A percentile compares a stretch with the other conserved stretches of the same genome.
Conservation (phyloP, 352 stramenopile species). For the Thraustochytrium aureum region DNA sequence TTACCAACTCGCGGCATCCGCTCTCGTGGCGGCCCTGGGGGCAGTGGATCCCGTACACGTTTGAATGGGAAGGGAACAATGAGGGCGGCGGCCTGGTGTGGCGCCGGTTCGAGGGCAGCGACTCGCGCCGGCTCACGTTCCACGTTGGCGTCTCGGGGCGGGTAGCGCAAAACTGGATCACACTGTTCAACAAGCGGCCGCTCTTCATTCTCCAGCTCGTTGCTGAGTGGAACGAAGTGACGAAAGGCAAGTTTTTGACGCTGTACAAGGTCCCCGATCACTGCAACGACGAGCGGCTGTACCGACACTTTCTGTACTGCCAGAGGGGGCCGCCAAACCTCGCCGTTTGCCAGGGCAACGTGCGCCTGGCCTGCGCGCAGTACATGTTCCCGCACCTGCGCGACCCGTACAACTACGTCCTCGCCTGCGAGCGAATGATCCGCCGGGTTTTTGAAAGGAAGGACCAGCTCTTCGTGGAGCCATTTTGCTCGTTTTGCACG, state of each 20-base stretch:
- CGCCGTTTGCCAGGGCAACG: conserved; percentile 33
- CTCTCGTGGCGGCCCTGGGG: conserved; percentile 44
- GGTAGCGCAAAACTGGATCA: conserved; percentile 39
- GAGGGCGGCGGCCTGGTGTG: conserved; percentile 20
- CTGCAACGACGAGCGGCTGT: conserved; percentile 11
- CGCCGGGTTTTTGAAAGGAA: not conserved
- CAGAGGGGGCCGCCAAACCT: not conserved
- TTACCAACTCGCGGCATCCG: conserved; percentile 18
- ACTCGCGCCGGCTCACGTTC: conserved; percentile 26
- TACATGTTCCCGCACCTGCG: conserved; percentile 37
- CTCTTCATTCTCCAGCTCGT: conserved; percentile 43
- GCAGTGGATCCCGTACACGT: conserved; percentile 50
- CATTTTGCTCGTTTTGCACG: conserved; percentile 43
- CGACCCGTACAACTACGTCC: conserved; percentile 46
- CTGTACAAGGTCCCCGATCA: conserved; percentile 22
- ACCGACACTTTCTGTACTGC: conserved; percentile 45
- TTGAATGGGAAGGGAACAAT: conserved; percentile 38
- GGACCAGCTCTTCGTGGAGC: conserved; percentile 11
- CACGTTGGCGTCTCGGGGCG: conserved; percentile 52
- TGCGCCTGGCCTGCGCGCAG: conserved; percentile 32
- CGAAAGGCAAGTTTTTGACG: conserved; percentile 26
- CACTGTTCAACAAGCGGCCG: conserved; percentile 12
- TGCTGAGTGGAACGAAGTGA: conserved; percentile 34
- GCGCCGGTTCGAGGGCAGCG: conserved; percentile 35
- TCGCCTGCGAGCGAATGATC: conserved; percentile 37